phyloP scores from a whole-genome alignment of 192 early-diverging fungal genomes.

The Coemansia sp. region DNA sequence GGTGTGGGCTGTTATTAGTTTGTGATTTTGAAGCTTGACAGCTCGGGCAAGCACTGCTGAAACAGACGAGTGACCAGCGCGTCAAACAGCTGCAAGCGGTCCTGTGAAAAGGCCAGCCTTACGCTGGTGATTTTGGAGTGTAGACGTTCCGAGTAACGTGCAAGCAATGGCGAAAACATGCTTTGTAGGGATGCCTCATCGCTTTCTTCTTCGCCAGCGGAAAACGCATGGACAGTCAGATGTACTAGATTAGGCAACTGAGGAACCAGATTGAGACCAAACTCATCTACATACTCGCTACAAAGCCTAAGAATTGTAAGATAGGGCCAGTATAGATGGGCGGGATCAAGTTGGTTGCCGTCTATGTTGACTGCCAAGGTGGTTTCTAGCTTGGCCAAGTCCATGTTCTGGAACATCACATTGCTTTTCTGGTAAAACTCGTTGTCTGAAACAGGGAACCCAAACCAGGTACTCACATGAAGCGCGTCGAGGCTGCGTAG shows the following conservation, averaged over 20 bases:
- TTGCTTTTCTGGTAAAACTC: constrained; percentile 1
- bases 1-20: not conserved
- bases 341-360: not conserved
- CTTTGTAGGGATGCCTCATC: not conserved
- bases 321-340: not conserved
- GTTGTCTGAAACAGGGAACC: not conserved
- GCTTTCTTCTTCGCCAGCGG: not conserved
- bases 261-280: not conserved
- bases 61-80: not conserved
- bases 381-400: not conserved
- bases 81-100: not conserved
- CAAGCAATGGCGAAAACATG: no score
- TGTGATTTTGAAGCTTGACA: not conserved
- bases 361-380: not conserved
- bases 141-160: not conserved
- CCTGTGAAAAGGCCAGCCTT: not conserved
- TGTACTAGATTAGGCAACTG: constrained; percentile 1
- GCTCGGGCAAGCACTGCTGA: not conserved
- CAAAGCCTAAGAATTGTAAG: not conserved
- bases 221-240: not conserved
- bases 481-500: not conserved
- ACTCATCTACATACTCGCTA: not conserved
- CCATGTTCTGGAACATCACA: not conserved
- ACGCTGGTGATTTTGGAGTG: not conserved
- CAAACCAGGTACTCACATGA: constrained; percentile 2